phyloP scores from a whole-genome alignment of 345 rosid species.

The Corymbia maculata region DNA sequence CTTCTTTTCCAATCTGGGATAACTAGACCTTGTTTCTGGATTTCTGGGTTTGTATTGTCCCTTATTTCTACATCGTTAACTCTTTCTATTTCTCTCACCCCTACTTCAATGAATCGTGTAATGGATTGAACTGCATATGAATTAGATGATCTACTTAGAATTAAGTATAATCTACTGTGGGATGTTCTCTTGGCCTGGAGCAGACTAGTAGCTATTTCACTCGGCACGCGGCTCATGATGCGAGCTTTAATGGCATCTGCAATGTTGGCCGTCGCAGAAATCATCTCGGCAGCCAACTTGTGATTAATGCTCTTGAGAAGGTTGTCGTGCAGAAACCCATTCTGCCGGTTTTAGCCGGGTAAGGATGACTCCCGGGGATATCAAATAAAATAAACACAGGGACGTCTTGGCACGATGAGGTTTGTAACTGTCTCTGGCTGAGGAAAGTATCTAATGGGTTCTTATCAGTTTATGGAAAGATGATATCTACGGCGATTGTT shows the following conservation, averaged over 20 bases:
- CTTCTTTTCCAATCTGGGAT: background rate
- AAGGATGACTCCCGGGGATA: too few species aligned
- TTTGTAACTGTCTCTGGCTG: too few species aligned
- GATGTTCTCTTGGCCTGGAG: background rate
- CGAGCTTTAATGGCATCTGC: slow-evolving; percentile 32
- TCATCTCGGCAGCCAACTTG: slow-evolving; percentile 30
- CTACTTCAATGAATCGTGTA: too few species aligned
- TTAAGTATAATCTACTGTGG: background rate
- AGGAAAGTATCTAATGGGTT: background rate
- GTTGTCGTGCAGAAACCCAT: slow-evolving; percentile 23
- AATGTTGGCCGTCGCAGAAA: slow-evolving; percentile 27
- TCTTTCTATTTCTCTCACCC: background rate
- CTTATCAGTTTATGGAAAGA: too few species aligned
- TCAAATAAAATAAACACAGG: too few species aligned
- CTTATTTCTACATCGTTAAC: too few species aligned
- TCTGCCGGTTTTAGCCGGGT: background rate
- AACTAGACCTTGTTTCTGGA: background rate
- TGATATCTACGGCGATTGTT: too few species aligned
- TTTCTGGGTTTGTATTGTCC: background rate
- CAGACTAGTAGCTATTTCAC: background rate
- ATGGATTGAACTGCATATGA: too few species aligned
- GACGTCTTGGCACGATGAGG: too few species aligned
- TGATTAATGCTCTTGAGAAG: slow-evolving; percentile 26
- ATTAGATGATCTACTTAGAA: too few species aligned
- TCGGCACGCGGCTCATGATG: background rate